A percentile compares a stretch with the other conserved stretches of the same genome.
Conservation (phyloP, 2,329 filamentous ascomycete genomes). For the Clarireedia monteithiana region DNA sequence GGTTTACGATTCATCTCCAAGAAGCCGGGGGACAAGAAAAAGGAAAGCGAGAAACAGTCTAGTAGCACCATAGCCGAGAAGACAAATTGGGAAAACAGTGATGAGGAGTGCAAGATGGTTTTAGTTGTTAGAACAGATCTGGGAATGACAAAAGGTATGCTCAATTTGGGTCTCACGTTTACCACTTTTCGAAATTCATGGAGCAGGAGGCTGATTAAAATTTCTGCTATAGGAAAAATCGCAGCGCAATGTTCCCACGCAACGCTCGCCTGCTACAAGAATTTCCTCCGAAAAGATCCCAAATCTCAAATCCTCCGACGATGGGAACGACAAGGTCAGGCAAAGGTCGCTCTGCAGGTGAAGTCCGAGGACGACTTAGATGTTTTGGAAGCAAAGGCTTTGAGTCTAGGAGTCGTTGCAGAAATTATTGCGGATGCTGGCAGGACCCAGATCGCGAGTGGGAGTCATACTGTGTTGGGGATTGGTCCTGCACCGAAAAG, state of each 20-base stretch:
- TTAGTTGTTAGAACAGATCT: slow-evolving; percentile 88
- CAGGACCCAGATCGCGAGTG: slow-evolving; percentile 89
- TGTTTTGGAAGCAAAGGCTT: slow-evolving; percentile 65
- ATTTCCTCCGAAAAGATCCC: slow-evolving; percentile 49
- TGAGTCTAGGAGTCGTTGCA: slow-evolving; percentile 77
- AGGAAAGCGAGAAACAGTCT: slow-evolving; percentile 27
- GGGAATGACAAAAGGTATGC: slow-evolving; percentile 90
- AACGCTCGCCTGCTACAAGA: slow-evolving; percentile 96
- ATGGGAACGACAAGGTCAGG: slow-evolving; percentile 83
- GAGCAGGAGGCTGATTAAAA: neutral
- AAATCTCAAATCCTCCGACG: slow-evolving; percentile 60
- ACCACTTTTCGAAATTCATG: neutral
- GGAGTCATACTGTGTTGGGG: slow-evolving; percentile 86
- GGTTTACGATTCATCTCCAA: slow-evolving; percentile 36
- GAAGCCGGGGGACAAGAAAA: slow-evolving; percentile 35
- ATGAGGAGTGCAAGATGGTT: slow-evolving; percentile 89
- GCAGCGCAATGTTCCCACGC: slow-evolving; percentile 92
- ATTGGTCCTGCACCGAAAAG: slow-evolving; percentile 77
- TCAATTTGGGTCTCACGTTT: neutral
- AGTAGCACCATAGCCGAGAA: slow-evolving; percentile 3
- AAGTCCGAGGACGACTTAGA: slow-evolving; percentile 81
- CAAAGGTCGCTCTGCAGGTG: slow-evolving; percentile 86
- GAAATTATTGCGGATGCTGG: slow-evolving; percentile 94
- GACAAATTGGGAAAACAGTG: slow-evolving; percentile 28
- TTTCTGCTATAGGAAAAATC: slow-evolving; percentile 67